Percentiles rank a stretch among this genome's conserved stretches.
These are phyloP conservation scores for Heterobasidion occidentale DNA, from an alignment of 1,284 basidiomycete species.

Conservation along the genomic window DNA sequence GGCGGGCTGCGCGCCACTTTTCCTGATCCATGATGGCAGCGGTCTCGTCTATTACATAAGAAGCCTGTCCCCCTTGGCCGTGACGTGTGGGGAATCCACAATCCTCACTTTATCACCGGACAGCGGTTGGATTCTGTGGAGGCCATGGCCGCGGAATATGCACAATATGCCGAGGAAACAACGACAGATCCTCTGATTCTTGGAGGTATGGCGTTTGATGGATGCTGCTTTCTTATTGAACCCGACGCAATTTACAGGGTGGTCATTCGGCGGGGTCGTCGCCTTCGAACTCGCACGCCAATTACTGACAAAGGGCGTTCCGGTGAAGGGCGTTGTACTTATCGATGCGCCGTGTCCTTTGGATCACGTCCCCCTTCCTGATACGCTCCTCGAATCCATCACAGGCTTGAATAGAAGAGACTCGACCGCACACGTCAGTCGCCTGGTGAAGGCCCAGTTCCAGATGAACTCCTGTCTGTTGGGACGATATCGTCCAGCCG, in stretches of 20 bases:
- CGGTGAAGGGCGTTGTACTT: slow-evolving; percentile 49
- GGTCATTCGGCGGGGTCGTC: slow-evolving; percentile 71
- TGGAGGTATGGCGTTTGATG: slow-evolving; percentile 39
- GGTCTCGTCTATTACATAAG: slow-evolving; percentile 48
- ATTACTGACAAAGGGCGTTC: slow-evolving; percentile 32
- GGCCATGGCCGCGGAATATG: slow-evolving; percentile 49
- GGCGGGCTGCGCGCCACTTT: slow-evolving; percentile 31
- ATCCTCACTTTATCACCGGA: slow-evolving; percentile 40
- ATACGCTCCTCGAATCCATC: slow-evolving; percentile 33
- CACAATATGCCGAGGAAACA: slow-evolving; percentile 27
- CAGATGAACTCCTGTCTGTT: slow-evolving; percentile 33
- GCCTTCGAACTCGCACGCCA: slow-evolving; percentile 58
- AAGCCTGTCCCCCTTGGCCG: slow-evolving; percentile 38
- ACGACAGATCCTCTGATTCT: slow-evolving; percentile 34
- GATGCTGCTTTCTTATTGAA: not conserved
- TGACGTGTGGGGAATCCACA: slow-evolving; percentile 50
- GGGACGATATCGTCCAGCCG: slow-evolving; percentile 26
- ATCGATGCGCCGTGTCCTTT: slow-evolving; percentile 59
- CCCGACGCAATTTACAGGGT: slow-evolving; percentile 34
- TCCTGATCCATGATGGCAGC: slow-evolving; percentile 68
- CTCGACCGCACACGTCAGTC: slow-evolving; percentile 8
- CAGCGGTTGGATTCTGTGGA: slow-evolving; percentile 37
- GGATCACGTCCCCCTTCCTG: slow-evolving; percentile 38
- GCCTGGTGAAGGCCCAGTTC: slow-evolving; percentile 30
- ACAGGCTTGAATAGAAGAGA: slow-evolving; percentile 9